phyloP scores from a whole-genome alignment of 768 basidiomycete genomes.

The Hypholoma sublateritium region DNA sequence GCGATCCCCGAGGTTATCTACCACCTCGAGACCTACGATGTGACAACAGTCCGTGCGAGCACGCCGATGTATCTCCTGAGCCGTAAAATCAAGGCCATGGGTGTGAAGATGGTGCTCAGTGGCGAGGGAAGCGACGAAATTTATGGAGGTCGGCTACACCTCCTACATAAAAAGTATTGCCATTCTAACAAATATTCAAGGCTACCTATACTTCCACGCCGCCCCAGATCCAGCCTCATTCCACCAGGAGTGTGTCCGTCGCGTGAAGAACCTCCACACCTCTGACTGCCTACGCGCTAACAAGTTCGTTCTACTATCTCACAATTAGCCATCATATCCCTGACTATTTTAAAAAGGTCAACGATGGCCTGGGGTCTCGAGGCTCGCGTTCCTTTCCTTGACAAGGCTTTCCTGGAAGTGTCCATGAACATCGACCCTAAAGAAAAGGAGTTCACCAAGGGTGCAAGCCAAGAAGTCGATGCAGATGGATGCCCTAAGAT shows the following conservation, averaged over 20 bases:
- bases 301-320: constrained; percentile 58
- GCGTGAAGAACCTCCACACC: constrained; percentile 97
- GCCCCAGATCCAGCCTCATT: constrained; percentile 87
- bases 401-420: constrained; percentile 93
- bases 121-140: constrained; percentile 99
- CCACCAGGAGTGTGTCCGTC: constrained; percentile 92
- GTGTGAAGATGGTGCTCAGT: constrained; percentile 98
- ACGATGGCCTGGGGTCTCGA: constrained; percentile 99
- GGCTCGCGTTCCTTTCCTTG: constrained; percentile 97
- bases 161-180: not conserved
- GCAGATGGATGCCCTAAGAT: constrained; percentile 86
- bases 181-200: constrained; percentile 34
- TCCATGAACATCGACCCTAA: constrained; percentile 88
- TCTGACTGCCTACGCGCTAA: constrained; percentile 97
- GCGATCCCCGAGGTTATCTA: constrained; percentile 97
- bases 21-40: constrained; percentile 98
- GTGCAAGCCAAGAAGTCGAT: constrained; percentile 69
- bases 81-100: constrained; percentile 99
- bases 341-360: constrained; percentile 42
- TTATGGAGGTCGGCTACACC: constrained; percentile 67
- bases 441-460: constrained; percentile 89
- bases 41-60: constrained; percentile 95
- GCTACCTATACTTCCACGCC: constrained; percentile 99
- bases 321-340: not conserved
- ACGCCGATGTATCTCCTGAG: constrained; percentile 99